Evolutionary conservation across 2,329 filamentous ascomycete genomes (phyloP), one percentile per base, ranked within the genome.

Genomic region (Penicillium sp.): DNA sequence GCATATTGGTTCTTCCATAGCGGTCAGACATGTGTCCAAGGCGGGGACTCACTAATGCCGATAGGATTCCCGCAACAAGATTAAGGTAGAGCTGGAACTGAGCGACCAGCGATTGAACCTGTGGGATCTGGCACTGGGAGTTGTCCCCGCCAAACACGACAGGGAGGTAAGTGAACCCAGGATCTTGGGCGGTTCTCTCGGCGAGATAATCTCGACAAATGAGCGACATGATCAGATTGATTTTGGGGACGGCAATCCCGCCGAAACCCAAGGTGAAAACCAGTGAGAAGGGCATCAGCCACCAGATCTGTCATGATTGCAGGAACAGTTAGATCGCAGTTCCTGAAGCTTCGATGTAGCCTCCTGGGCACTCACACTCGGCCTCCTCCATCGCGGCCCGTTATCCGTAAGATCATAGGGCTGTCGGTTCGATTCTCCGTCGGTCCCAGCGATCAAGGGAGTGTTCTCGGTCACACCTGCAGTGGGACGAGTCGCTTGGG

Each of bases 201-300:
- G 84, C 79, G 57, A 93, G 86, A 69, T 95, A 95, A 53, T 87
- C 80, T 54, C 83, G 81, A 69, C 93, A 99, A 44, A 97, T 82
- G 25, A 99, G 77, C 50, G 85, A 80, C 53, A 95, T 78, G 54
- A 95, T 89, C 71, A 96, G 73, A 64, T 95, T 95, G 54, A 95
- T 77, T 67, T 87, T 93, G 9, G 92, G 91, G 8, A 96, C 88
- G 7, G 93, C 76, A 6, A 88, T 81, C 49, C 89, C 89, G 28
- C 92, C 93, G 68, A 93, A 92, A 0, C 91, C 90, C 46, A 95
- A 75, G 0, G 89, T 89, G 65, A 89, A 92, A 37, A 95, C 71
- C 48, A 87, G 77, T 69, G 91, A 93, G 0, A 90, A 88, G 0
- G 80, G 82, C 7, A 97, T 69, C 4, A 97, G 77, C 88, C 90